phyloP scores from a whole-genome alignment of 2,329 filamentous ascomycete genomes.

The Rhinocladiella similis region DNA sequence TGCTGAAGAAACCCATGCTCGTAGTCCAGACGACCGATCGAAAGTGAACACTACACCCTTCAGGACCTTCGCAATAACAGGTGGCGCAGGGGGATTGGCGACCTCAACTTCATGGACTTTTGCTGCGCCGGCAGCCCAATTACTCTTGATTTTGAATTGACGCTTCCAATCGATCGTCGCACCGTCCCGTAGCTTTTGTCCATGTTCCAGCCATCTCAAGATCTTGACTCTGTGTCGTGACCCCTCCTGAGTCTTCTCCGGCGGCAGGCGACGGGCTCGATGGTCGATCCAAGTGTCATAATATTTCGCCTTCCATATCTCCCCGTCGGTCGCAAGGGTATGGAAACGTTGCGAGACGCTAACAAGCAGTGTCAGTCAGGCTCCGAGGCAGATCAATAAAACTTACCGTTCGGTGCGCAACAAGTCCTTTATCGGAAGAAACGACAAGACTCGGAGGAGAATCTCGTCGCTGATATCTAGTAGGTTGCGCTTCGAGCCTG shows the following conservation, averaged over 20 bases:
- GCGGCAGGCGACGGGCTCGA: constrained; percentile 10
- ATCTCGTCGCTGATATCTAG: constrained; percentile 83
- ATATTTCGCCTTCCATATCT: constrained; percentile 89
- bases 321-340: constrained; percentile 72
- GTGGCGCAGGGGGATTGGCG: constrained; percentile 55
- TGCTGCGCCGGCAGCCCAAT: constrained; percentile 84
- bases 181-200: constrained; percentile 54
- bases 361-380: constrained; percentile 37
- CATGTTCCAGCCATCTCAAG: constrained; percentile 64
- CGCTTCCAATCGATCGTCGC: constrained; percentile 74
- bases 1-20: constrained; percentile 72
- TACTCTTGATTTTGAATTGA: constrained; percentile 84
- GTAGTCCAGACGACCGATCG: constrained; percentile 67
- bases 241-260: constrained; percentile 23
- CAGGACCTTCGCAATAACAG: constrained; percentile 72
- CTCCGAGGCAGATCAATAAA: background rate
- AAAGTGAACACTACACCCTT: constrained; percentile 77
- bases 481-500: constrained; percentile 43
- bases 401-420: constrained; percentile 61
- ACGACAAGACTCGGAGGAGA: constrained; percentile 78
- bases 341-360: constrained; percentile 75
- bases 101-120: constrained; percentile 76
- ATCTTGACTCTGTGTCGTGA: constrained; percentile 53
- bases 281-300: constrained; percentile 63
- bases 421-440: constrained; percentile 69